These are phyloP conservation scores for Neonectria neomacrospora DNA, from an alignment of 2,329 filamentous ascomycete genomes.

Conservation along the genomic window DNA sequence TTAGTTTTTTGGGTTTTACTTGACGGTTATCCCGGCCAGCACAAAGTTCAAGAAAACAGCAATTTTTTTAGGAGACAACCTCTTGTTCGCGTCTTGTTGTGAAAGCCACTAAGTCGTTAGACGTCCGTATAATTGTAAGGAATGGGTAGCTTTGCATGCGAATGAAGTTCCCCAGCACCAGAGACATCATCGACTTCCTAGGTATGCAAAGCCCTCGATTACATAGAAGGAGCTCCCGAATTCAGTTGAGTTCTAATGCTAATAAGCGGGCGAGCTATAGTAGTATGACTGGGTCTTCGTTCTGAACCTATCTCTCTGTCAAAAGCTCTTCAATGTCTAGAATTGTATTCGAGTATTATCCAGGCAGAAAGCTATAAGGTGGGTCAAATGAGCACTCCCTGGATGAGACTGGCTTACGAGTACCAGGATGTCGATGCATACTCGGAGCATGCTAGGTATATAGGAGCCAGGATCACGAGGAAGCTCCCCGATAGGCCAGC, in stretches of 20 bases:
- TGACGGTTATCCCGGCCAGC: too few species aligned
- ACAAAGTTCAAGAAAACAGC: too few species aligned
- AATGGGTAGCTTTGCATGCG: background rate
- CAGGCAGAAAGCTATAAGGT: background rate
- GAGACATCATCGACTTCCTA: background rate
- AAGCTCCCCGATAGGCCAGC: slow-evolving; percentile 3
- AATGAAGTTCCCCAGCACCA: background rate
- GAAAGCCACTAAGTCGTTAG: too few species aligned
- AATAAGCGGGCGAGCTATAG: background rate
- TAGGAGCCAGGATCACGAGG: background rate
- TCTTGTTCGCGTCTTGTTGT: too few species aligned
- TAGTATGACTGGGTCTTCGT: background rate
- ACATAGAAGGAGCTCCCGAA: too few species aligned
- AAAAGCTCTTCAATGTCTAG: background rate
- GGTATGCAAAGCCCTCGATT: too few species aligned
- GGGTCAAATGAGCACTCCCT: background rate
- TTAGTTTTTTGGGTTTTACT: too few species aligned
- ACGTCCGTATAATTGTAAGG: background rate
- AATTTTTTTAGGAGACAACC: too few species aligned
- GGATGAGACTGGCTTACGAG: background rate
- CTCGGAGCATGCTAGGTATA: background rate
- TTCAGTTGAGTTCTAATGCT: background rate
- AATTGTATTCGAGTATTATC: background rate
- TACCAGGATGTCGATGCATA: background rate
- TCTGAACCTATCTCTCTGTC: background rate